A percentile compares a stretch with the other conserved stretches of the same genome.
These are phyloP conservation scores for Mortierella antarctica DNA, from an alignment of 192 early-diverging fungal species.

Conservation along the genomic window DNA sequence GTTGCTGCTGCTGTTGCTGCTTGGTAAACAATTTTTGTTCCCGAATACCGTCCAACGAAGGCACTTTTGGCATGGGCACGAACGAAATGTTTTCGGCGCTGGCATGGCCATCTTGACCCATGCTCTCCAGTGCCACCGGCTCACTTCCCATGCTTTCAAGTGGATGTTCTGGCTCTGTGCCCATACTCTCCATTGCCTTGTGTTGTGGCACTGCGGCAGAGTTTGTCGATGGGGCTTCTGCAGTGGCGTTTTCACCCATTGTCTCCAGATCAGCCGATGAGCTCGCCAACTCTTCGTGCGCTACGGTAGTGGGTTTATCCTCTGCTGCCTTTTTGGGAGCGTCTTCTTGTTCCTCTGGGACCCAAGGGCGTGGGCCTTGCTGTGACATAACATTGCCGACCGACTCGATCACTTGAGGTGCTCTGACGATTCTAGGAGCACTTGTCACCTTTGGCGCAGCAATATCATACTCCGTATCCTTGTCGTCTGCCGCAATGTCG, in stretches of 20 bases:
- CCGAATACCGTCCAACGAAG: constrained; percentile 1
- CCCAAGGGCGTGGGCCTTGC: constrained; percentile 20
- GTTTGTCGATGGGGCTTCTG: neutral
- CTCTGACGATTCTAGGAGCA: constrained; percentile 6
- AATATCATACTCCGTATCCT: neutral
- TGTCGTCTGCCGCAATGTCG: neutral
- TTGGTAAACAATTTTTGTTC: constrained; percentile 20
- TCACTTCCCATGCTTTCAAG: constrained; percentile 39
- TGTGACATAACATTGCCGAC: constrained; percentile 9
- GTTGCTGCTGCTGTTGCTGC: constrained; percentile 4
- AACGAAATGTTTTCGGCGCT: neutral
- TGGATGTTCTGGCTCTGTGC: constrained; percentile 2
- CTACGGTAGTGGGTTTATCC: neutral
- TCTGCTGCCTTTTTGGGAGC: constrained; percentile 3
- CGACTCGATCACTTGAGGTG: constrained; percentile 11
- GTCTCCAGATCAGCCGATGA: constrained; percentile 7
- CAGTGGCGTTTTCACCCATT: constrained; percentile 9
- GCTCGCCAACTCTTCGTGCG: constrained; percentile 15
- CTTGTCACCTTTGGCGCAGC: constrained; percentile 10
- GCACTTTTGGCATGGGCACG: constrained; percentile 6
- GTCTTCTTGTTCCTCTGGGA: neutral
- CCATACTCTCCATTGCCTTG: constrained; percentile 20
- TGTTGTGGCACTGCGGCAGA: neutral
- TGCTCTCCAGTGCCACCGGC: constrained; percentile 22
- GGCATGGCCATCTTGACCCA: constrained; percentile 22